Evolutionary conservation across 2,329 filamentous ascomycete genomes (phyloP), one percentile per base, ranked within the genome.

Genomic region (Aspergillus jensenii): DNA sequence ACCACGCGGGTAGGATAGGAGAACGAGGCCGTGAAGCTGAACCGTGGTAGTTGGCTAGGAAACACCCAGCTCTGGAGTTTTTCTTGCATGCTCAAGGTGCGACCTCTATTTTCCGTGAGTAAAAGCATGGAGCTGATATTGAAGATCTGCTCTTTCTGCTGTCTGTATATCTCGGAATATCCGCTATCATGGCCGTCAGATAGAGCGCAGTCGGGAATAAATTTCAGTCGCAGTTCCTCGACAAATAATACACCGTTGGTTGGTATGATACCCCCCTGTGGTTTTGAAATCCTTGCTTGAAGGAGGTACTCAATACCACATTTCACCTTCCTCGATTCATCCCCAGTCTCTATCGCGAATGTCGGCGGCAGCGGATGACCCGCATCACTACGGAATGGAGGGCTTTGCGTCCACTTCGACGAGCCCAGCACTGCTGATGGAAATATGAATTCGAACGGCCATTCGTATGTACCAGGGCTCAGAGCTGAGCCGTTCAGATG

Each of bases 31-130:
- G 46, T 53, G 27, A 65, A 63, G 40, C 56, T 58, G 46, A 63
- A 63, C 9, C 49, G 46, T n/a, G 62, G 59, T 7, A 62, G 39
- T n/a, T 57, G 62, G 15, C 45, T 35, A 1, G 61, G 50, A 19
- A 52, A 56, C n/a, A 62, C 39, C 62, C 57, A 59, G 2, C 59
- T 58, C 21, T 55, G 55, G 2, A 63, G 37, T 37, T 55, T 65
- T 17, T 63, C 61, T 14, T 52, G 51, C 2, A 58, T 9, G 1
- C 27, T 52, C 11, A 62, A 17, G 8, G 23, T 55, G n/a, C 57
- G 55, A 2, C 61, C 59, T 19, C 43, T 48, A n/a, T 62, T 65
- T 9, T 58, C 52, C 4, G 59, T 59, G 14, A 62, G 49, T 2
- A 65, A 17, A 2, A 52, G 50, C 9, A 60, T 39, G 6, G 59